Percentiles rank a stretch among this genome's conserved stretches.
Conservation (phyloP, 306 rosid genomes). For the Cucumis hystrix region DNA sequence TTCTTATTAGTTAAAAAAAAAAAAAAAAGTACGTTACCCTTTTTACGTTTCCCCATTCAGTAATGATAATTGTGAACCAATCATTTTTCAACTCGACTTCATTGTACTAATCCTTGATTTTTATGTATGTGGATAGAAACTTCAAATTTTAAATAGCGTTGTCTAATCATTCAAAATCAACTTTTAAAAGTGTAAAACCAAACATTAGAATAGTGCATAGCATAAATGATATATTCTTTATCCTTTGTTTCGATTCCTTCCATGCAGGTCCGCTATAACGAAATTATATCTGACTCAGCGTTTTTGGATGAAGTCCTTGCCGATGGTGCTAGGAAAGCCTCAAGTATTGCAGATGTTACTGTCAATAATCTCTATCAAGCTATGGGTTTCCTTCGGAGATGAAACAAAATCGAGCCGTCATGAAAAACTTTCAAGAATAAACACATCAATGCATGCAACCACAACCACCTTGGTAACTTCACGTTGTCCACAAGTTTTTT, state of each 20-base stretch:
- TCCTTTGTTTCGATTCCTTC: not conserved
- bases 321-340: conserved; percentile 73
- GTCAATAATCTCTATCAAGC: conserved; percentile 73
- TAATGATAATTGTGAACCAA: not conserved
- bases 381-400: conserved; percentile 75
- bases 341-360: conserved; percentile 64
- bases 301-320: conserved; percentile 71
- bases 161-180: no score
- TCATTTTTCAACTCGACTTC: not conserved
- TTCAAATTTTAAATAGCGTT: not conserved
- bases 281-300: conserved; percentile 65
- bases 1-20: not conserved
- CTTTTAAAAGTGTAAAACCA: no score
- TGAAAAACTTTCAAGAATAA: conserved; percentile 4
- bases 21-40: not conserved
- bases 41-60: not conserved
- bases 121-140: no score
- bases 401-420: conserved; percentile 17
- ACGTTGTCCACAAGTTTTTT: conserved; percentile 4
- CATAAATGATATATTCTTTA: conserved; percentile 5
- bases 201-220: no score
- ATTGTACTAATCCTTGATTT: not conserved
- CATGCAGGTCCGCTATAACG: conserved; percentile 71
- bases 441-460: conserved; percentile 14
- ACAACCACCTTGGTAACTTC: conserved; percentile 14